phyloP scores from a whole-genome alignment of 371 early-diverging fungal species.

The Mucor piriformis region DNA sequence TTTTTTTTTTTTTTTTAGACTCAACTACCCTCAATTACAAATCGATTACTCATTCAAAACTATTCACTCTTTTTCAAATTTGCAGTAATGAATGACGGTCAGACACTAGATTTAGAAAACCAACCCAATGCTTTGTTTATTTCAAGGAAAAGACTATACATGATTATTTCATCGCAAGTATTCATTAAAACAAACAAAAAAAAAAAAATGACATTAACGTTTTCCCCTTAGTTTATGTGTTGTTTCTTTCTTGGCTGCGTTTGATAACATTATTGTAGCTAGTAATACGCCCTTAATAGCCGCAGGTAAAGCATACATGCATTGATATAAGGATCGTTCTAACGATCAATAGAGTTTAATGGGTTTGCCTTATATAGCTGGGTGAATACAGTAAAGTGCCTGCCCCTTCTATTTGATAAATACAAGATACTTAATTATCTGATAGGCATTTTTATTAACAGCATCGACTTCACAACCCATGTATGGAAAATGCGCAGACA shows the following conservation, averaged over 20 bases:
- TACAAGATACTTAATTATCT: neutral
- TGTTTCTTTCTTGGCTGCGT: constrained; percentile 45
- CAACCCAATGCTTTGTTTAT: neutral
- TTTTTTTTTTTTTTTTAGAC: too few relatives aligned
- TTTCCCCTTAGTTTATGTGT: constrained; percentile 30
- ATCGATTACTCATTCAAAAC: too few relatives aligned
- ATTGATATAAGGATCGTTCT: neutral
- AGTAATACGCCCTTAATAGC: constrained; percentile 44
- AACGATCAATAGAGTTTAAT: constrained; percentile 30
- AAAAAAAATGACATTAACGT: neutral
- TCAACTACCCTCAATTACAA: too few relatives aligned
- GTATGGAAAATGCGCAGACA: constrained; percentile 66
- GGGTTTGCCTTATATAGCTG: constrained; percentile 42
- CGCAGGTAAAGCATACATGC: constrained; percentile 16
- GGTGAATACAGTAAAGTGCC: constrained; percentile 39
- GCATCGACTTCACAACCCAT: constrained; percentile 62
- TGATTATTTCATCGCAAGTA: constrained; percentile 15
- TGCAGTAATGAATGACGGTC: too few relatives aligned
- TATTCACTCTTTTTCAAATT: too few relatives aligned
- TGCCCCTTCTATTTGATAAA: neutral
- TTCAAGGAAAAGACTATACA: constrained; percentile 7
- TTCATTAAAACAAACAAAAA: neutral
- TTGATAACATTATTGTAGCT: constrained; percentile 45
- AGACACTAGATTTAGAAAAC: neutral
- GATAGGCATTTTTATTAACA: constrained; percentile 44